phyloP scores from a whole-genome alignment of 1,139 yeast genomes.

The Geotrichum aggregatum region DNA sequence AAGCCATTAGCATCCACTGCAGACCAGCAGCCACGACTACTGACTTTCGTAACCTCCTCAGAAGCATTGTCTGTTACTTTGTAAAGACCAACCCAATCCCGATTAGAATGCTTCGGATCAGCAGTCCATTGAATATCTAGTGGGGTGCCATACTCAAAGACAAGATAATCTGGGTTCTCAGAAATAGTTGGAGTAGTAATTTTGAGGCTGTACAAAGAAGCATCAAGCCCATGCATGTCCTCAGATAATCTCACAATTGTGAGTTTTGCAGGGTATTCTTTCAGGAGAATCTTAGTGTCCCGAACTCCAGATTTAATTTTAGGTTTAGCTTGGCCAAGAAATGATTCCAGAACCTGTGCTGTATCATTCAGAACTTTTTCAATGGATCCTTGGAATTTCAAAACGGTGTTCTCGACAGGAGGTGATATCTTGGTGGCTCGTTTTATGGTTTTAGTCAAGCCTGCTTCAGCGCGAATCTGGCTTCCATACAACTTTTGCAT shows the following conservation, averaged over 20 bases:
- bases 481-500: slow-evolving; percentile 77
- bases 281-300: slow-evolving; percentile 35
- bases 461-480: slow-evolving; percentile 46
- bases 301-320: slow-evolving; percentile 30
- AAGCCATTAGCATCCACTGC: slow-evolving; percentile 44
- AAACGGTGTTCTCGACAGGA: slow-evolving; percentile 28
- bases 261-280: slow-evolving; percentile 39
- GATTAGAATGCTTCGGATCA: slow-evolving; percentile 44
- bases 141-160: slow-evolving; percentile 44
- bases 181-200: slow-evolving; percentile 20
- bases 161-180: slow-evolving; percentile 12
- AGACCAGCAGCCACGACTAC: slow-evolving; percentile 71
- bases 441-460: slow-evolving; percentile 61
- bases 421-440: slow-evolving; percentile 31
- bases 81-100: slow-evolving; percentile 81
- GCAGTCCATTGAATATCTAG: slow-evolving; percentile 56
- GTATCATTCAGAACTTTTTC: slow-evolving; percentile 41
- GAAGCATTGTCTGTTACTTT: slow-evolving; percentile 60
- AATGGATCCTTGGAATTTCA: slow-evolving; percentile 34
- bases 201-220: slow-evolving; percentile 30
- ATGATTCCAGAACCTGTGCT: slow-evolving; percentile 36
- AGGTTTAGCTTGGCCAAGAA: slow-evolving; percentile 36
- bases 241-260: slow-evolving; percentile 37
- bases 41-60: slow-evolving; percentile 54
- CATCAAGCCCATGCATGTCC: slow-evolving; percentile 29